phyloP scores from a whole-genome alignment of 805 yeast species.

The Saccharomycopsis sp. region DNA sequence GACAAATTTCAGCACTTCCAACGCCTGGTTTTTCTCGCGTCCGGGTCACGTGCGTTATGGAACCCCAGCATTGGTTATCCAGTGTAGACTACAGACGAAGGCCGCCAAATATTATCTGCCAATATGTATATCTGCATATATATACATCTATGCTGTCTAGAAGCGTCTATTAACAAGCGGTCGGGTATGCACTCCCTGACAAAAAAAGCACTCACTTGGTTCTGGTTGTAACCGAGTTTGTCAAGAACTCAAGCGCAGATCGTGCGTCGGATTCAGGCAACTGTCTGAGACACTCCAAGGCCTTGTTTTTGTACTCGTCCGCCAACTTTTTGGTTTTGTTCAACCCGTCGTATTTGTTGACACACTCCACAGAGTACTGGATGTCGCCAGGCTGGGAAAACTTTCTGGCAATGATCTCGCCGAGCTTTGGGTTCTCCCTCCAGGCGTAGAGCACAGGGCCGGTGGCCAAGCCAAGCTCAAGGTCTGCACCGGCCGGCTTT shows the following conservation, averaged over 20 bases:
- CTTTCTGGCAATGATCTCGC: conserved; percentile 76
- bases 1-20: too few relatives aligned
- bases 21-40: too few relatives aligned
- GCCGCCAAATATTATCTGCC: too few relatives aligned
- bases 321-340: conserved; percentile 73
- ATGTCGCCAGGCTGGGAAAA: conserved; percentile 79
- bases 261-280: conserved; percentile 88
- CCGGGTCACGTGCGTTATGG: too few relatives aligned
- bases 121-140: too few relatives aligned
- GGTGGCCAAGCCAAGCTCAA: conserved; percentile 89
- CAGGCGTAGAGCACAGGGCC: conserved; percentile 96
- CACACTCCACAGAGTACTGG: conserved; percentile 71
- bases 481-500: conserved; percentile 93
- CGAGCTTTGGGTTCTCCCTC: conserved; percentile 80
- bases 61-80: too few relatives aligned
- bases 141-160: too few relatives aligned
- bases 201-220: too few relatives aligned
- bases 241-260: conserved; percentile 77
- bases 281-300: conserved; percentile 60
- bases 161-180: too few relatives aligned
- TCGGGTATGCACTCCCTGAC: too few relatives aligned
- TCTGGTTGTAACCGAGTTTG: conserved; percentile 79
- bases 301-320: conserved; percentile 65
- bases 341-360: conserved; percentile 64
- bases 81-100: too few relatives aligned